A percentile compares a stretch with the other conserved stretches of the same genome.
phyloP scores from a whole-genome alignment of 805 yeast species.

The Candida maltosa region DNA sequence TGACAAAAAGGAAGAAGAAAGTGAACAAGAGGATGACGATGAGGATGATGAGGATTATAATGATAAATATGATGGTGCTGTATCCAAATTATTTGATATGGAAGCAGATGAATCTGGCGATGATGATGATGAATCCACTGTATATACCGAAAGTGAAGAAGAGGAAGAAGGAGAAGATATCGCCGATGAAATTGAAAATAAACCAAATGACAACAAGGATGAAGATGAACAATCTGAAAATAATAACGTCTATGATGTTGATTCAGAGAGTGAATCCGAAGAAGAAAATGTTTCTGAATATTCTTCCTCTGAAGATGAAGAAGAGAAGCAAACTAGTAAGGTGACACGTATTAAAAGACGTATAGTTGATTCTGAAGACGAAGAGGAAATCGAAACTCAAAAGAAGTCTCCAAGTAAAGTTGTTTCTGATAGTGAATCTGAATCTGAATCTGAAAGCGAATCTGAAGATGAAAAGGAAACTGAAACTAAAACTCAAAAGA shows the following conservation, averaged over 20 bases:
- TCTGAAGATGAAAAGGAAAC: background rate
- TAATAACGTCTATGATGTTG: background rate
- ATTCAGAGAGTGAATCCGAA: background rate
- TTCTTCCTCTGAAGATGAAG: conserved; percentile 1
- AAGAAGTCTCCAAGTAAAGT: background rate
- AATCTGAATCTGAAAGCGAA: background rate
- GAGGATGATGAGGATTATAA: background rate
- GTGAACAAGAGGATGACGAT: background rate
- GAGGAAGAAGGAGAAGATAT: background rate
- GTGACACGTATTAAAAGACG: background rate
- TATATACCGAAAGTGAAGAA: background rate
- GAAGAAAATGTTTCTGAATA: background rate
- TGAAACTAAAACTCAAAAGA: background rate
- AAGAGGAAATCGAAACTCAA: background rate
- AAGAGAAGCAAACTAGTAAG: background rate
- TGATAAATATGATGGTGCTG: background rate
- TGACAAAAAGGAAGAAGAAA: background rate
- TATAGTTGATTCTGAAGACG: background rate
- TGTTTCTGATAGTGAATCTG: too few species aligned
- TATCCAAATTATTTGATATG: background rate
- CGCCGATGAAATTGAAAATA: background rate
- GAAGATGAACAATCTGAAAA: background rate
- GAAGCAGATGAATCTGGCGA: background rate
- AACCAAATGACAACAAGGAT: background rate
- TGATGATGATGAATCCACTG: background rate